These are phyloP conservation scores for Leccinum ochraceum DNA, from an alignment of 768 basidiomycete genomes.

Conservation along the genomic window DNA sequence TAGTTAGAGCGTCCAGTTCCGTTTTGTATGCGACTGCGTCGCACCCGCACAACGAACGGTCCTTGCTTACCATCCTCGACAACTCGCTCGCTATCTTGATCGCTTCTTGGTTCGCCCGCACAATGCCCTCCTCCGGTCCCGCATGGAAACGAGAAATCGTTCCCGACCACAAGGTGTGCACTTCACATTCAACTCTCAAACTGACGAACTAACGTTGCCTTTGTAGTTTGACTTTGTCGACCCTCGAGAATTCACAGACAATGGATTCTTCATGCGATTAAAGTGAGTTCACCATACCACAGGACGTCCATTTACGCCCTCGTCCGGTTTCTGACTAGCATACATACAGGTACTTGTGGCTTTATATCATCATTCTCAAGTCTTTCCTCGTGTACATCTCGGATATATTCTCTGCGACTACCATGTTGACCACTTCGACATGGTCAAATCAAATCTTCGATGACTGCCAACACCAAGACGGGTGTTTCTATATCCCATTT, in stretches of 20 bases:
- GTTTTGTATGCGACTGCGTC: conserved; percentile 38
- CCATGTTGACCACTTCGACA: conserved; percentile 87
- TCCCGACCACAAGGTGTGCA: conserved; percentile 89
- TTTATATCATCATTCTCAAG: conserved; percentile 92
- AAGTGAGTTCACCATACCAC: conserved; percentile 52
- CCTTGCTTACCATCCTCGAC: conserved; percentile 24
- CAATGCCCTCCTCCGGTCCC: conserved; percentile 51
- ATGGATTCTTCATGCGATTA: conserved; percentile 81
- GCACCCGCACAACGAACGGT: conserved; percentile 28
- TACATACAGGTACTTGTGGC: conserved; percentile 76
- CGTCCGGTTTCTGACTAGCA: conserved; percentile 12
- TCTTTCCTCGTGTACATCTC: conserved; percentile 95
- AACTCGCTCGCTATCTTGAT: conserved; percentile 26
- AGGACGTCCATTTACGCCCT: background rate
- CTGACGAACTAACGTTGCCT: conserved; percentile 3
- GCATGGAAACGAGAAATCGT: conserved; percentile 98
- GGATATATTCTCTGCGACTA: conserved; percentile 97
- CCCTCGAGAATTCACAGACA: conserved; percentile 88
- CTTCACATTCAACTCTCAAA: background rate
- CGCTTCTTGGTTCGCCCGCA: conserved; percentile 16
- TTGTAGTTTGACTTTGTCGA: conserved; percentile 95
- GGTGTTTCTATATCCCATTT: conserved; percentile 88
- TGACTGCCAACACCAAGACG: conserved; percentile 59
- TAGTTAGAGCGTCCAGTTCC: conserved; percentile 13
- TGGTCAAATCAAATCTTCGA: conserved; percentile 94